Base-by-base conservation (phyloP, 257 asterid genomes). In the Solanum sejunctum region DNA sequence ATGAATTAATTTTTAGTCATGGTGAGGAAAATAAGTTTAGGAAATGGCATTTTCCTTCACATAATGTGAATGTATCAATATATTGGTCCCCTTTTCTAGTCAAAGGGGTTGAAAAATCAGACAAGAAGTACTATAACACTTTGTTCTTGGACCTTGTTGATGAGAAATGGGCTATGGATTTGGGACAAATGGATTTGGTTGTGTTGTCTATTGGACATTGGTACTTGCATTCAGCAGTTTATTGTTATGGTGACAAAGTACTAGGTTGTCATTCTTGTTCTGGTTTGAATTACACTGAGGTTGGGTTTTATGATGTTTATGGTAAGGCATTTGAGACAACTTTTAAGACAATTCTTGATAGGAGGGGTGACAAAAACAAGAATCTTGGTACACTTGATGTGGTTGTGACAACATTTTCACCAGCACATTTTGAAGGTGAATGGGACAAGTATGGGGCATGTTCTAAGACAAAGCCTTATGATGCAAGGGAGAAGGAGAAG, bases 41-140 rank as follows among this genome's bases (percentile, higher is more conserved):
- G 5, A 91, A 87, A 85, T 95, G 98, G 98, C 17, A 64, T 3
- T 63, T 95, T 61, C 88, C 88, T 71, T 85, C 93, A 0, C 85
- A 91, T 55, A 91, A 91, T 60, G 43, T 88, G n/a, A 92, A 66
- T 18, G 80, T 93, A 5, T 94, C 98, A 0, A 87, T 90, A 10
- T 94, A 94, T 45, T 95, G 98, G 99, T 95, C 99, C 11, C 99
- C 98, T 0, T 95, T 95, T 86, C 87, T 95, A 3, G 98, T 92
- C 1, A 88, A 90, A 70, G 98, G 98, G 51, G 9, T 89, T 20
- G 96, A 94, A 88, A 95, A 92, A 87, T 81, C 83, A 1, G 20
- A 43, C 0, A 87, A 86, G 18, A 75, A 56, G 10, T 84, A 91
- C 75, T 89, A 83, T 87, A 94, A 94, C 64, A 85, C 87, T 1